A percentile compares a stretch with the other conserved stretches of the same genome.
These are phyloP conservation scores for Suillus spraguei DNA, from an alignment of 768 basidiomycete species.

Conservation along the genomic window DNA sequence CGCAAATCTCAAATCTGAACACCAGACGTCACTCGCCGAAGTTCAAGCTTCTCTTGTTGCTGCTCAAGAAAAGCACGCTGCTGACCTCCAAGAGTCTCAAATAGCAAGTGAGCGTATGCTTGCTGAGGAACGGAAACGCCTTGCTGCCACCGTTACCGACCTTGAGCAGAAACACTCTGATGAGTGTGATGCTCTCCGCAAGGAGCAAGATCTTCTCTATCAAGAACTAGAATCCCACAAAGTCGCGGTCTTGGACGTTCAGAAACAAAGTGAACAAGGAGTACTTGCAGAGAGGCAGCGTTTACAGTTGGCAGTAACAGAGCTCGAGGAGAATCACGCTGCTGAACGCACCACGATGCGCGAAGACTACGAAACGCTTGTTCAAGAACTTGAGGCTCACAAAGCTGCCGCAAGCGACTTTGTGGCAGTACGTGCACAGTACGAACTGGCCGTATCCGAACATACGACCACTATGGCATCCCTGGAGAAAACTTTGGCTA, in stretches of 20 bases:
- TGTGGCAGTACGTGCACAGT: conserved; percentile 36
- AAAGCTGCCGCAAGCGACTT: conserved; percentile 50
- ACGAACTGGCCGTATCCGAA: conserved; percentile 52
- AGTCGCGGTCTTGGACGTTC: conserved; percentile 34
- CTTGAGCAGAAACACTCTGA: conserved; percentile 50
- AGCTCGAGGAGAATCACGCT: conserved; percentile 21
- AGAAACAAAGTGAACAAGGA: conserved; percentile 18
- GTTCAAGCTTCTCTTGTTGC: conserved; percentile 42
- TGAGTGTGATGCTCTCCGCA: conserved; percentile 45
- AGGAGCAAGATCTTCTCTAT: conserved; percentile 37
- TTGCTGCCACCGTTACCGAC: conserved; percentile 49
- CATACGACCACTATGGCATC: conserved; percentile 48
- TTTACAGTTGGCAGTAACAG: conserved; percentile 23
- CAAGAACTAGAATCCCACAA: conserved; percentile 67
- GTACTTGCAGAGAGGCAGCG: conserved; percentile 32
- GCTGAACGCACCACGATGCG: conserved; percentile 35
- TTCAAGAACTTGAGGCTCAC: conserved; percentile 53
- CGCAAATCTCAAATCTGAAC: conserved; percentile 44
- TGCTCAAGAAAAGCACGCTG: conserved; percentile 36
- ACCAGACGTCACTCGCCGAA: conserved; percentile 47
- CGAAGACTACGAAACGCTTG: conserved; percentile 50
- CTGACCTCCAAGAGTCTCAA: conserved; percentile 39
- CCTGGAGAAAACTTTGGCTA: conserved; percentile 53
- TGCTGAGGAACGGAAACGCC: conserved; percentile 48
- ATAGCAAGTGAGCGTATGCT: conserved; percentile 37